Base-by-base conservation (phyloP, 352 stramenopile genomes). In the Halophytophthora polymorphica region DNA sequence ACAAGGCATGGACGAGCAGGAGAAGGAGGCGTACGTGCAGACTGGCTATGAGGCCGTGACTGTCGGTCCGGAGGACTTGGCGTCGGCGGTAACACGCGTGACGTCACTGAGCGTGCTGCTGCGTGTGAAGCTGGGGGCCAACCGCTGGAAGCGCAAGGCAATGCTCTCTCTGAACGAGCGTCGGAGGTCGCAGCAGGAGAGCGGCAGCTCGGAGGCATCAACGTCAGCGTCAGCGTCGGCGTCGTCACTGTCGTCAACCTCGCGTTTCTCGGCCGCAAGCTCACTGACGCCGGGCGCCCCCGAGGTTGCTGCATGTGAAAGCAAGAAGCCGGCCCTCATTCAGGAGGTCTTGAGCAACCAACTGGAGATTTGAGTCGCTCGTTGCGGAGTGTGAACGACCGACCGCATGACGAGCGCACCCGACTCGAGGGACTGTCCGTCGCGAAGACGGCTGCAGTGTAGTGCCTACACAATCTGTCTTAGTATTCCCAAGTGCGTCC, bases 101-200 rank as follows among this genome's bases (percentile, higher is more conserved):
- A 81, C 71, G 12, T 80, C 77, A n/a, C 61, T 93, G 18, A 82
- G 77, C 41, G 76, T 88, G 23, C 68, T 93, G 41, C 60, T 90
- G 53, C 82, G 78, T 28, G 77, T 93, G 23, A 89, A 93, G 58
- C 50, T 93, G 17, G 76, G 76, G 15, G 77, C 75, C 31, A 90
- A 83, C 63, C 85, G 80, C 50, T 93, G 81, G 83, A 85, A 80
- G 51, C 69, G 69, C 44, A 86, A 85, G 59, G 80, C 83, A 18
- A 74, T 76, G 53, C 66, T 58, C 60, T 83, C 82, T 50, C 62
- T 86, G 4, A 69, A 87, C 18, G 65, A 78, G 49, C 58, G 66
- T 41, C 72, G 67, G 40, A 64, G 45, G 29, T 66, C 57, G 49
- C 38, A 64, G 18, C 56, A 78, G 35, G 53, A 64, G 40, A 25